phyloP scores from a whole-genome alignment of 768 basidiomycete genomes.

The Jaapia argillacea region DNA sequence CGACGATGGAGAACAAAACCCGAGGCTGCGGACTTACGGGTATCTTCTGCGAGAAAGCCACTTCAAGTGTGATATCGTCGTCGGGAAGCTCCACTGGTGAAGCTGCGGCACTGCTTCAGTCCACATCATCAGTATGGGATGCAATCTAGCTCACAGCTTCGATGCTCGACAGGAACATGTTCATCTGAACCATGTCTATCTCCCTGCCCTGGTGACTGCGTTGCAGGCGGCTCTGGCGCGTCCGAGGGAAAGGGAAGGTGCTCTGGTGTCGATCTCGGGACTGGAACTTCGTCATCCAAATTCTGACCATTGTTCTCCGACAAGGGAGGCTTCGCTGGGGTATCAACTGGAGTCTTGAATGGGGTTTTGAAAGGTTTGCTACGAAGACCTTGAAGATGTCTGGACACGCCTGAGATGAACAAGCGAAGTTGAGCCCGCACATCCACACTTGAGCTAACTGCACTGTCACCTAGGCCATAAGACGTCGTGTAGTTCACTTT shows the following conservation, averaged over 20 bases:
- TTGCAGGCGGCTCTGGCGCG: neutral
- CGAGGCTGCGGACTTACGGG: constrained; percentile 19
- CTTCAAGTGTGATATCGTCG: constrained; percentile 26
- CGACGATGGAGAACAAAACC: neutral
- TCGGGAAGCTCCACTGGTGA: constrained; percentile 14
- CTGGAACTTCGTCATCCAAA: too few species aligned
- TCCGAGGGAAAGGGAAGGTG: neutral
- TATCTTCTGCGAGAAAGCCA: constrained; percentile 30
- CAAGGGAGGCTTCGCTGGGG: too few species aligned
- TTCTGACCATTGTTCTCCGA: too few species aligned
- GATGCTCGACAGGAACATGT: neutral
- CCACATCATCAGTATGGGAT: constrained; percentile 15
- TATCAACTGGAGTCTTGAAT: too few species aligned
- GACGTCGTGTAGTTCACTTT: neutral
- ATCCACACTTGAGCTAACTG: neutral
- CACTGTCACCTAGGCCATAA: neutral
- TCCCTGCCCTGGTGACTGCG: neutral
- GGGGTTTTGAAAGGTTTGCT: too few species aligned
- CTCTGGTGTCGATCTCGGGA: neutral
- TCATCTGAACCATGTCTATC: neutral
- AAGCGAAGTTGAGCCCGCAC: too few species aligned
- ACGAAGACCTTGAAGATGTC: too few species aligned
- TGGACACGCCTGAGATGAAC: too few species aligned
- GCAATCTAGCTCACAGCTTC: neutral
- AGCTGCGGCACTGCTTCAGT: constrained; percentile 1